phyloP scores from a whole-genome alignment of 2,329 filamentous ascomycete species.

The Mollisia scopiformis region DNA sequence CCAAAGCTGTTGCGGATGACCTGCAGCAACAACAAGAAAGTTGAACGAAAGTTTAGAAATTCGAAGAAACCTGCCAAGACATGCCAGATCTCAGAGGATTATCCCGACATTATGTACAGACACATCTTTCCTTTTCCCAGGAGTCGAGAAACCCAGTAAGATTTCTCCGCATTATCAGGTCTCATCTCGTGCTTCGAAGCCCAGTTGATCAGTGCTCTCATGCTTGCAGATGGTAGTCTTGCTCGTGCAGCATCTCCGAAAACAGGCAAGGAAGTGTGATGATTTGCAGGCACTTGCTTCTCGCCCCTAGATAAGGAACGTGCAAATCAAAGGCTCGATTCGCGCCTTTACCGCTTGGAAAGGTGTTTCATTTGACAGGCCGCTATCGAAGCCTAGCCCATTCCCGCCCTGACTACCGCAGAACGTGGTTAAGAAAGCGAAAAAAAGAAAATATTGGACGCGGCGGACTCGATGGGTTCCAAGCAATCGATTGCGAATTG shows the following conservation, averaged over 20 bases:
- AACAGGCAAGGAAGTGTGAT: not conserved
- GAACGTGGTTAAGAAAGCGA: not conserved
- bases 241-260: conserved; percentile 1
- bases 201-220: not conserved
- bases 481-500: not conserved
- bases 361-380: not conserved
- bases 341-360: not conserved
- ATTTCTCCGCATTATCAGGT: conserved; percentile 7
- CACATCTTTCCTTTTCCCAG: not conserved
- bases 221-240: not conserved
- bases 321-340: conserved; percentile 2
- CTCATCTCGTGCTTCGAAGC: not conserved
- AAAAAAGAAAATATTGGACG: not conserved
- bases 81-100: not conserved
- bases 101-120: conserved; percentile 6
- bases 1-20: no score
- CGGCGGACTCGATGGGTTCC: not conserved
- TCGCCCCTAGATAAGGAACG: conserved; percentile 4
- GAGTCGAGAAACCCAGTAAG: not conserved
- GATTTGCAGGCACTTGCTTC: not conserved
- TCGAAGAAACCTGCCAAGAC: not conserved
- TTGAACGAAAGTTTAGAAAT: not conserved
- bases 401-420: not conserved
- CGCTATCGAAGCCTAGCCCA: not conserved
- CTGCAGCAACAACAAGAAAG: not conserved